Evolutionary conservation across 495 filamentous ascomycete species (phyloP).

Genomic region (Xylaria scruposa): DNA sequence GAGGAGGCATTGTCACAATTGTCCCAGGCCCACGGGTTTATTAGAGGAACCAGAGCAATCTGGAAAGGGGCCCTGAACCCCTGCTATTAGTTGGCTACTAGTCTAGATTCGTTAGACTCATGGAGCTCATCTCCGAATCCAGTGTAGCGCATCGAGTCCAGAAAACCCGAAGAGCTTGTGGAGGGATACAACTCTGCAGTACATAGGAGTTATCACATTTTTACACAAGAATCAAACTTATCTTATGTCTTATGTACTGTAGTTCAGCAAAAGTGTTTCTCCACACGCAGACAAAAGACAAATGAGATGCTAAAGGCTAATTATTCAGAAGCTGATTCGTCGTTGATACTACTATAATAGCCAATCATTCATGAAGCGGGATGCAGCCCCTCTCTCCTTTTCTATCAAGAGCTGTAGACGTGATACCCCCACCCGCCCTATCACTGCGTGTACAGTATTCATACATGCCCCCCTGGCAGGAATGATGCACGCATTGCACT

Average conservation of each 20-base stretch:
- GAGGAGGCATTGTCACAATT: neutral
- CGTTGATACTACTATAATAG: neutral
- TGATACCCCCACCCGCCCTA: conserved; percentile 6
- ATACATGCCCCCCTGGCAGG: neutral
- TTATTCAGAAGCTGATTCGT: neutral
- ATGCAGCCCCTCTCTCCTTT: neutral
- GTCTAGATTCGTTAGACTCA: conserved; percentile 9
- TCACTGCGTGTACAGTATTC: neutral
- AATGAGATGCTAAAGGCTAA: conserved; percentile 10
- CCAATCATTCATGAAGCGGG: conserved; percentile 15
- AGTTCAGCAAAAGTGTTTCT: neutral
- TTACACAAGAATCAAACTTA: neutral
- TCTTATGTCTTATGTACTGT: neutral
- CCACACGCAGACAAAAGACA: neutral
- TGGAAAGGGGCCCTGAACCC: conserved; percentile 19
- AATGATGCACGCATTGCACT: neutral
- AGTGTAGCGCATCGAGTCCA: conserved; percentile 9
- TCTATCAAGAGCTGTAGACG: neutral
- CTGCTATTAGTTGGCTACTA: conserved; percentile 1
- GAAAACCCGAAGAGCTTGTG: conserved; percentile 5
- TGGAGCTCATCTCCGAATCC: conserved; percentile 21
- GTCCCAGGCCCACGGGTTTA: neutral
- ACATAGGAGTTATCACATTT: conserved; percentile 11
- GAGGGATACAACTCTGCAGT: conserved; percentile 10
- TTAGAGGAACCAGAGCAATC: conserved; percentile 14